These are phyloP conservation scores for Apiotrichum domesticum DNA, from an alignment of 1,284 basidiomycete genomes.

Conservation along the genomic window DNA sequence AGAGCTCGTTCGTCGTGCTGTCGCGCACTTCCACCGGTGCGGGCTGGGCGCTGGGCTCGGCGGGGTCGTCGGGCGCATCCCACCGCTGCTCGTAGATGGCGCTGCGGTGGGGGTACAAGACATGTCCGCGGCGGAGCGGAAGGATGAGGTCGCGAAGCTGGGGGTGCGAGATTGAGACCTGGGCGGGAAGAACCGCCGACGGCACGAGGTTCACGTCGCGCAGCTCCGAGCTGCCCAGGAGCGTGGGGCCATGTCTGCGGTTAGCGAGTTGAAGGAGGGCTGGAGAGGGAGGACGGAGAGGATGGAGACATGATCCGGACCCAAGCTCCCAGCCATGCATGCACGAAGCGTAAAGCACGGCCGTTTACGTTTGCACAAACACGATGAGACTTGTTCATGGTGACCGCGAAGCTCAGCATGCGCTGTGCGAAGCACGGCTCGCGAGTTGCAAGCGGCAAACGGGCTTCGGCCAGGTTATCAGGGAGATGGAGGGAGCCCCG, in stretches of 20 bases:
- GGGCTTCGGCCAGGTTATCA: no score
- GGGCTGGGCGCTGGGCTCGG: background rate
- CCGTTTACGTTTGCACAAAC: no score
- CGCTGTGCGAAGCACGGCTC: no score
- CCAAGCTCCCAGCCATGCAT: no score
- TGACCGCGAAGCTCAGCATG: no score
- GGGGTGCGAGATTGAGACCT: slow-evolving; percentile 43
- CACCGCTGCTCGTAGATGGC: slow-evolving; percentile 31
- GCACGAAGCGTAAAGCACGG: no score
- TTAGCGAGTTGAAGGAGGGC: no score
- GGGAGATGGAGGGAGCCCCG: no score
- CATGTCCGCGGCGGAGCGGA: slow-evolving; percentile 29
- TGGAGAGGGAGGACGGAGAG: no score
- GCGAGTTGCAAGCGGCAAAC: no score
- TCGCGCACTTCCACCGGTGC: background rate
- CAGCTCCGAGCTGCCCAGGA: slow-evolving; percentile 32
- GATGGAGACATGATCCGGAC: no score
- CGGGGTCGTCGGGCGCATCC: slow-evolving; percentile 5
- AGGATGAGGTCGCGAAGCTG: slow-evolving; percentile 45
- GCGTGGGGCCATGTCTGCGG: background rate
- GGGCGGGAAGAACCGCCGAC: slow-evolving; percentile 25
- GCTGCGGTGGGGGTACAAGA: slow-evolving; percentile 35
- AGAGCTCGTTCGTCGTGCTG: slow-evolving; percentile 14
- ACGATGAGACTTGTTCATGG: no score
- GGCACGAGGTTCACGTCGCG: slow-evolving; percentile 35